Conservation (phyloP, 169 alveolate species). For the Toxoplasma gondii region DNA sequence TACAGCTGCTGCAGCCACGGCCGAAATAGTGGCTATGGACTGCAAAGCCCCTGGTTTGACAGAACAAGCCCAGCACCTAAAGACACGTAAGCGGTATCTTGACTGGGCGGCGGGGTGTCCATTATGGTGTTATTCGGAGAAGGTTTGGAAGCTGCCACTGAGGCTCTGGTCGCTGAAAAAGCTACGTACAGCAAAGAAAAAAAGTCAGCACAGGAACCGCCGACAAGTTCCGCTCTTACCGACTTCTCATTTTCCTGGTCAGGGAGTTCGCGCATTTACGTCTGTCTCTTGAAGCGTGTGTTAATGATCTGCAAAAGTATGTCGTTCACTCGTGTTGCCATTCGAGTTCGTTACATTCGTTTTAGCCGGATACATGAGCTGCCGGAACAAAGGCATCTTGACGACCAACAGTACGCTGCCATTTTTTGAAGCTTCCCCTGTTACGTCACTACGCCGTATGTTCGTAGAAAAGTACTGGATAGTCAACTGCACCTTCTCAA, state of each 20-base stretch:
- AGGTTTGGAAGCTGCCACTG: background rate
- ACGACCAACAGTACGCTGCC: background rate
- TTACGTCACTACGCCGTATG: too few relatives aligned
- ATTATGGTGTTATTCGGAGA: background rate
- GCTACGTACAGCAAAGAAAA: background rate
- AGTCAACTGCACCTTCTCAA: background rate
- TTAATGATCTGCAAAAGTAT: background rate
- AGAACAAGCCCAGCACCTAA: background rate
- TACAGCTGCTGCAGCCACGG: conserved; percentile 11
- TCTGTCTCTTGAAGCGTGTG: background rate
- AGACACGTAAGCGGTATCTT: background rate
- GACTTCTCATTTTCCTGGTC: background rate
- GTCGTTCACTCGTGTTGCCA: background rate
- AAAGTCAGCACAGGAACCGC: background rate
- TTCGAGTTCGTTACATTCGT: background rate
- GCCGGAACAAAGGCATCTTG: background rate
- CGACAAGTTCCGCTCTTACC: background rate
- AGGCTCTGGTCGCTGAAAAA: background rate
- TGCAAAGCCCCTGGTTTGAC: background rate
- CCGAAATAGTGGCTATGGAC: background rate
- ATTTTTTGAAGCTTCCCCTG: background rate
- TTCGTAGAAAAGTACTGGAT: background rate
- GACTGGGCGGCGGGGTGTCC: background rate
- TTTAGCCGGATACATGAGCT: background rate
- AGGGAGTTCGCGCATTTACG: background rate